Conservation (phyloP, 345 rosid species). For the Punica granatum region DNA sequence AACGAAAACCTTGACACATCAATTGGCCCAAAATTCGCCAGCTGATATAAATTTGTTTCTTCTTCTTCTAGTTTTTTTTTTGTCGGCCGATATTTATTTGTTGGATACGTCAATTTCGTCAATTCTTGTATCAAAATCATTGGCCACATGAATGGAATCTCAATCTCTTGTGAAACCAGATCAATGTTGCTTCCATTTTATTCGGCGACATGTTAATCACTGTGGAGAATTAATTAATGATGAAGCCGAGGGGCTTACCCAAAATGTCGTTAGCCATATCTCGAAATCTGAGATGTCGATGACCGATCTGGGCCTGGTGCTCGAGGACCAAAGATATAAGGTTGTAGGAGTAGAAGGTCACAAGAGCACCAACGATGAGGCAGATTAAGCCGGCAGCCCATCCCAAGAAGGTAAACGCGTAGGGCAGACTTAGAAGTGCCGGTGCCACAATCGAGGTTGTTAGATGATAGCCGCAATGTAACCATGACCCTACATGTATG, state of each 20-base stretch:
- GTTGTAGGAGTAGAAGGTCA: constrained; percentile 77
- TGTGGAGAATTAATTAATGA: too few species aligned
- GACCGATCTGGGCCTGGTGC: constrained; percentile 56
- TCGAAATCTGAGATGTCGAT: constrained; percentile 71
- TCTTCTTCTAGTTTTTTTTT: too few species aligned
- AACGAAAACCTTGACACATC: too few species aligned
- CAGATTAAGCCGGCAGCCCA: constrained; percentile 53
- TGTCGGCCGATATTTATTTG: too few species aligned
- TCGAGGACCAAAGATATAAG: constrained; percentile 66
- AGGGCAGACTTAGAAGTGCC: constrained; percentile 68
- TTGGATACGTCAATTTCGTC: too few species aligned
- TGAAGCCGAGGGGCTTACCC: constrained; percentile 29
- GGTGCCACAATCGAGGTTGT: constrained; percentile 88
- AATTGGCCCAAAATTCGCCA: too few species aligned
- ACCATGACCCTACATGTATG: constrained; percentile 59
- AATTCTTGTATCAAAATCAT: too few species aligned
- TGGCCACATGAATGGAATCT: too few species aligned
- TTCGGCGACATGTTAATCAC: too few species aligned
- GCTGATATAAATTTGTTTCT: too few species aligned
- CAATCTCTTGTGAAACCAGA: too few species aligned
- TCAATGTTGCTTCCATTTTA: too few species aligned
- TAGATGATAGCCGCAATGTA: constrained; percentile 77
- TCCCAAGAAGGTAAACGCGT: constrained; percentile 66
- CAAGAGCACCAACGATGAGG: constrained; percentile 49
- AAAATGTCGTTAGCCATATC: constrained; percentile 82